phyloP scores from a whole-genome alignment of 2,329 filamentous ascomycete genomes.

The Periconia macrospinosa region DNA sequence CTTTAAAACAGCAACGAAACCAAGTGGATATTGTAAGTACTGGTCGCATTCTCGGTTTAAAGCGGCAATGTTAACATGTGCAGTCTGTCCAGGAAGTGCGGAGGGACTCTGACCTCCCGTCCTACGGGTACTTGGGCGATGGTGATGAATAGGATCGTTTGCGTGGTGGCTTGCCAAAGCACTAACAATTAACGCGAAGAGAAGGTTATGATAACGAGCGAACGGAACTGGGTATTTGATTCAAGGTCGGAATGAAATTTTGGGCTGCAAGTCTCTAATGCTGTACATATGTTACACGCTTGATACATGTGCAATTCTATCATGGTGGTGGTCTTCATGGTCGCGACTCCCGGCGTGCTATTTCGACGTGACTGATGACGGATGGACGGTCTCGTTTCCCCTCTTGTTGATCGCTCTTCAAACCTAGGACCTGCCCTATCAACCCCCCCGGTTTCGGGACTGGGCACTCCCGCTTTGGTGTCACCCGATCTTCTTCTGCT shows the following conservation, averaged over 20 bases:
- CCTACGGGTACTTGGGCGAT: no score
- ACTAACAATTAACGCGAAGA: no score
- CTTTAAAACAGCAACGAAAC: no score
- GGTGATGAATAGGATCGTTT: no score
- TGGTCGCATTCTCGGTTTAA: no score
- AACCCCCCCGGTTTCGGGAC: constrained; percentile 86
- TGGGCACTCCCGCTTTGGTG: constrained; percentile 68
- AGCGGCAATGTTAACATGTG: no score
- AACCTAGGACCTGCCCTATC: constrained; percentile 74
- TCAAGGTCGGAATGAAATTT: neutral
- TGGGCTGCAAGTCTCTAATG: neutral
- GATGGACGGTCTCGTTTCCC: constrained; percentile 15
- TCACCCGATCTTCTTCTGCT: constrained; percentile 24
- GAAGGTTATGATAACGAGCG: neutral
- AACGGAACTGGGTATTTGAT: neutral
- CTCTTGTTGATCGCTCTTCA: constrained; percentile 48
- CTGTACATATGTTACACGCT: constrained; percentile 6
- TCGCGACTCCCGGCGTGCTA: constrained; percentile 3
- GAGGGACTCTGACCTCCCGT: no score
- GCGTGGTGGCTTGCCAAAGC: no score
- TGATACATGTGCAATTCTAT: neutral
- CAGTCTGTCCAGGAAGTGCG: no score
- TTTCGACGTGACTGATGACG: constrained; percentile 9
- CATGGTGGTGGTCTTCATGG: neutral
- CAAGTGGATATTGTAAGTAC: no score